These are phyloP conservation scores for Saccharomycopsis guyanensis DNA, from an alignment of 805 yeast genomes.

Conservation along the genomic window DNA sequence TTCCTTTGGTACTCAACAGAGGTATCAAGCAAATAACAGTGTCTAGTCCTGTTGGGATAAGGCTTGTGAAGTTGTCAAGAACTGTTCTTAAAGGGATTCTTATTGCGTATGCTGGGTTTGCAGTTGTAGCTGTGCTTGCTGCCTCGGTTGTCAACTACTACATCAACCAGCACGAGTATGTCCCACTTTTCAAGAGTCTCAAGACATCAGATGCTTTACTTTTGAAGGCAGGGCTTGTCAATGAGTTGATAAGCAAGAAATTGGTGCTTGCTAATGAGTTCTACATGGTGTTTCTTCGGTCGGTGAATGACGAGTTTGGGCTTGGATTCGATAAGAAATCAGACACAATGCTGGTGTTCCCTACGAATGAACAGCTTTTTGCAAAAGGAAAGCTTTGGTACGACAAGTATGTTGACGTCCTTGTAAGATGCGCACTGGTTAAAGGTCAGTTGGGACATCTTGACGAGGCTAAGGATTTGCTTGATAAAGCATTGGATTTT, in stretches of 20 bases:
- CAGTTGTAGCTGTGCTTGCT: constrained; percentile 12
- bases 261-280: constrained; percentile 29
- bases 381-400: constrained; percentile 28
- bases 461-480: constrained; percentile 24
- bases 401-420: constrained; percentile 31
- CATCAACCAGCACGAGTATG: constrained; percentile 17
- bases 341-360: constrained; percentile 22
- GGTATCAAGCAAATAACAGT: constrained; percentile 11
- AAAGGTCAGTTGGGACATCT: constrained; percentile 26
- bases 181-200: constrained; percentile 11
- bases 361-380: constrained; percentile 24
- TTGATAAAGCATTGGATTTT: constrained; percentile 28
- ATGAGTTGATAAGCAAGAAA: constrained; percentile 31
- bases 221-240: constrained; percentile 31
- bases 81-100: constrained; percentile 20
- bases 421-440: constrained; percentile 33
- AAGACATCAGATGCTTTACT: constrained; percentile 1
- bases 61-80: constrained; percentile 14
- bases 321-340: constrained; percentile 23
- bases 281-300: constrained; percentile 28
- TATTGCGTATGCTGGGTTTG: constrained; percentile 18
- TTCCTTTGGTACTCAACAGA: background rate
- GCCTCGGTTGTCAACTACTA: constrained; percentile 7
- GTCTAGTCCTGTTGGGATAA: constrained; percentile 12
- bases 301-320: constrained; percentile 28